Evolutionary conservation across 2,329 filamentous ascomycete species (phyloP).

Genomic region (Zymoseptoria passerinii): DNA sequence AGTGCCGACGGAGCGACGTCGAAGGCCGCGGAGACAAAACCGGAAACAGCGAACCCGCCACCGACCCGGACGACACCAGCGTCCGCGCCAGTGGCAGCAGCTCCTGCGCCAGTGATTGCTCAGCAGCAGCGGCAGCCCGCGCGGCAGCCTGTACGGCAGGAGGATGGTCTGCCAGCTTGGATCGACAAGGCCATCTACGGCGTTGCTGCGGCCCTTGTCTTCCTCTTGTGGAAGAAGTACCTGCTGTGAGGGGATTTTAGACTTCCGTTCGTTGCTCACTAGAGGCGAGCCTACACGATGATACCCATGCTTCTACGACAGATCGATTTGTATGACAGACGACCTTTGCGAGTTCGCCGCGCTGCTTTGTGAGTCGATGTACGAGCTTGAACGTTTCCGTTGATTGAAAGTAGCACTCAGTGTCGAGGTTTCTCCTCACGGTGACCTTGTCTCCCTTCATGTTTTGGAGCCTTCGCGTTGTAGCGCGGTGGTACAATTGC

Average conservation of each 20-base stretch:
- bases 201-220: conserved; percentile 59
- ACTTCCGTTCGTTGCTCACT: neutral
- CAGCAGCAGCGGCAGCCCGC: conserved; percentile 8
- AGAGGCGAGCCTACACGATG: neutral
- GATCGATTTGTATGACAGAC: neutral
- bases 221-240: conserved; percentile 49
- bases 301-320: neutral
- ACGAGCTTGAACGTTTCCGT: no score
- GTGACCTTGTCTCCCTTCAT: neutral
- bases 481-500: neutral
- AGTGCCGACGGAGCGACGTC: conserved; percentile 13
- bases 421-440: no score
- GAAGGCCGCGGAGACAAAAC: conserved; percentile 3
- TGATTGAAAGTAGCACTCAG: no score
- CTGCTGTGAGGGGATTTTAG: conserved; percentile 2
- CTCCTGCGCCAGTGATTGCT: conserved; percentile 3
- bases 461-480: neutral
- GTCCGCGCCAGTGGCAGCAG: conserved; percentile 9
- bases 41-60: conserved; percentile 1
- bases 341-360: neutral
- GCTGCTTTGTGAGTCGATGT: no score
- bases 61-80: conserved; percentile 2
- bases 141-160: conserved; percentile 13
- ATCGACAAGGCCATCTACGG: conserved; percentile 73
- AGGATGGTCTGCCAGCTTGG: conserved; percentile 59